Evolutionary conservation across 164 flowering plant species (phyloP).

Genomic region (Vitis amurensis): DNA sequence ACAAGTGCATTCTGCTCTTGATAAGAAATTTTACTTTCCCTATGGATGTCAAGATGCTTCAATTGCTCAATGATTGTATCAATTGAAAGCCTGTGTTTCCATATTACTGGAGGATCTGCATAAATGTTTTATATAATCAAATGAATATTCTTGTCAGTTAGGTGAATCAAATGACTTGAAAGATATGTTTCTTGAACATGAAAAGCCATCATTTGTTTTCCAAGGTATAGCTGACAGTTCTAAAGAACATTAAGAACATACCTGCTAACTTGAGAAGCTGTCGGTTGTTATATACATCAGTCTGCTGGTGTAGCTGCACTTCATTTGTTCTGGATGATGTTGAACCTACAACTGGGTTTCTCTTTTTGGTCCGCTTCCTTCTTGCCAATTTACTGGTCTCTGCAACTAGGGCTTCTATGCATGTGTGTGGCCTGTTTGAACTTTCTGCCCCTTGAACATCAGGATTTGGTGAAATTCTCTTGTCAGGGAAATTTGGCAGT

Average conservation of each 20-base stretch:
- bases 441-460: slow-evolving; percentile 1
- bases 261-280: slow-evolving; percentile 18
- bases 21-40: slow-evolving; percentile 9
- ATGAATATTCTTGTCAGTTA: neutral
- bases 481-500: slow-evolving; percentile 16
- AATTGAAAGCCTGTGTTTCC: slow-evolving; percentile 22
- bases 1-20: slow-evolving; percentile 30
- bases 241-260: slow-evolving; percentile 1
- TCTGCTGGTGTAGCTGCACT: slow-evolving; percentile 10
- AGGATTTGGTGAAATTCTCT: slow-evolving; percentile 6
- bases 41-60: slow-evolving; percentile 39
- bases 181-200: neutral
- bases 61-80: slow-evolving; percentile 46
- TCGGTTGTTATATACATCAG: slow-evolving; percentile 6
- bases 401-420: slow-evolving; percentile 35
- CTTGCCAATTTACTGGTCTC: slow-evolving; percentile 27
- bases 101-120: slow-evolving; percentile 38
- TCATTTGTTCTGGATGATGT: slow-evolving; percentile 9
- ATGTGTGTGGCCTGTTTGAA: slow-evolving; percentile 10
- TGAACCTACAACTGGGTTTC: slow-evolving; percentile 16
- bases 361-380: slow-evolving; percentile 43
- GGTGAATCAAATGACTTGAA: neutral
- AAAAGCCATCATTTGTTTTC: neutral
- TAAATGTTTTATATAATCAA: neutral
- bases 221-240: neutral